Evolutionary conservation across 139 green algal species (phyloP), one percentile per base, ranked within the genome.

Genomic region (Coelastrella sp.): DNA sequence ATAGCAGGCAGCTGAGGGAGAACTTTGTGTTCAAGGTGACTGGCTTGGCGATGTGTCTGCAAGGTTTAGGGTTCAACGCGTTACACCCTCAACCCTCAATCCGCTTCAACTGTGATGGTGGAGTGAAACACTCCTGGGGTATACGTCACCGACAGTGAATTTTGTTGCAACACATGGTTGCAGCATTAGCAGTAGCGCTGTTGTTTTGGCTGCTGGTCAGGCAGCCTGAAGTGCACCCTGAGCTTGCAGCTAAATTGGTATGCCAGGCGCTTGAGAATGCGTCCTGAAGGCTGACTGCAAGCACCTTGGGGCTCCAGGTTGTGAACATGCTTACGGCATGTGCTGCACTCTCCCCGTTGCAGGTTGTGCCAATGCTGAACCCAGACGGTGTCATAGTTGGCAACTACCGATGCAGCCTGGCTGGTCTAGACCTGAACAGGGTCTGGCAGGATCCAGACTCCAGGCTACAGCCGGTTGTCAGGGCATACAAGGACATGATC

Each of bases 351-450:
- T 68, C 7, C 61, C 7, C 61, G 57, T 5, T 81, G 68, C 95
- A 97, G 90, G 82, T 98, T 32, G 90, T 97, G 7, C 96, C 96
- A 47, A 98, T 98, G 96, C 92, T 98, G 61, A 98, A 98, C 92
- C 95, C 95, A 8, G 88, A 91, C 19, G 92, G 92, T 47, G 92
- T 95, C 17, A 68, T 92, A 20, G 74, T 93, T 20, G 95, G 95
- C 88, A 96, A 96, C 90, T 96, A 97, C 92, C 90, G 94, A 7
- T 96, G 92, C 94, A 95, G 88, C 87, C 90, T 98, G 7, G 94
- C 94, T 4, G 96, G 96, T 10, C 88, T 95, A 64, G 96, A 98
- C 92, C 92, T 98, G 5, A 98, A 98, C 92, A 91, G 96, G 5
- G 91, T 94, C 60, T 98, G 92, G 92, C 66, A 94, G 58, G 90